Evolutionary conservation across 2,329 filamentous ascomycete genomes (phyloP), one percentile per base, ranked within the genome.

Genomic region (Alternaria sp.): DNA sequence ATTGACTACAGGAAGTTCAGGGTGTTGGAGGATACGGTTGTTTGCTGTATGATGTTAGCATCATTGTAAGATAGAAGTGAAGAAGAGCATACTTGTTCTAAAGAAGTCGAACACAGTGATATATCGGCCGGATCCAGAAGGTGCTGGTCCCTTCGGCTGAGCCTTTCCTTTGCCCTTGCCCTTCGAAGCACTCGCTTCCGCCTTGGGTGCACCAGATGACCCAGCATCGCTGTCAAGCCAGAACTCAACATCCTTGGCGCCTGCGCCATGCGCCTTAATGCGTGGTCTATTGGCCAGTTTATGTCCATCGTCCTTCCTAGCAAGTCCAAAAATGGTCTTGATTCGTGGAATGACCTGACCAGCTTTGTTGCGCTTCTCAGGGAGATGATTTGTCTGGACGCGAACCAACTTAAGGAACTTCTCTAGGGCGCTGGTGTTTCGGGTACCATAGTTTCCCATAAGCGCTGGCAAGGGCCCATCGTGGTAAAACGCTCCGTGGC

Each of bases 401-500:
- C 71, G 73, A 10, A 82, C 54, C 2, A 66, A 36, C 53, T 79
- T 79, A 4, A 83, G 48, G 48, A 83, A 82, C 12, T 60, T 62
- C 25, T 77, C 73, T 11, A 81, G 46, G 2, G 59, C 63, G 5
- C 45, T 59, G 4, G 58, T 66, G 38, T 62, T 70, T 1, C 56
- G 48, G n/a, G 30, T 41, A 27, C 62, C 60, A 9, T 69, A 74
- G 10, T 45, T 57, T 4, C 50, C 36, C 67, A 75, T 76, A 3
- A 77, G 62, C 14, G 43, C 38, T 5, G 61, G 40, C 1, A 88
- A 66, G 4, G 74, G 72, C 3, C 78, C 79, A 1, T 78, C 68
- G 56, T 84, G 77, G 69, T 86, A 87, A 66, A 87, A 89, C 0
- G 86, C 86, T 3, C 82, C 80, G 58, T 84, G 82, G 16, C 84